Evolutionary conservation across 2,329 filamentous ascomycete species (phyloP).

Genomic region (Microcyclosporella mali): DNA sequence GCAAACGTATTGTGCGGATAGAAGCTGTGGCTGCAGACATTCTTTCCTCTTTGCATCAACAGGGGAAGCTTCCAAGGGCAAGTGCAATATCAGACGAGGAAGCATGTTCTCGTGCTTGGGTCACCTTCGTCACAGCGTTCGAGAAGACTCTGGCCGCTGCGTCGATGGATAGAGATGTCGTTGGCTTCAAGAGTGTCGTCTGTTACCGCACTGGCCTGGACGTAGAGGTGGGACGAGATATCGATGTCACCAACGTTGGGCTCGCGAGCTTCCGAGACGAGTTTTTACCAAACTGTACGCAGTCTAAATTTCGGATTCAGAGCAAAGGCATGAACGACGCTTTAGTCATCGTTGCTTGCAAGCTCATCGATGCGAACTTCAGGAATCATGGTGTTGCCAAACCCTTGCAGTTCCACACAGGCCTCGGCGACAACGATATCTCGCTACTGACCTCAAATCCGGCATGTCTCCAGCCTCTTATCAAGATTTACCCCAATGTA

Average conservation of each 20-base stretch:
- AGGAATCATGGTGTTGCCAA: conserved; percentile 49
- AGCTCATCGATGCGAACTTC: conserved; percentile 47
- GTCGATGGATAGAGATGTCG: conserved; percentile 61
- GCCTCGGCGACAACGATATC: conserved; percentile 74
- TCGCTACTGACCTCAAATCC: conserved; percentile 64
- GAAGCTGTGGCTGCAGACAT: conserved; percentile 64
- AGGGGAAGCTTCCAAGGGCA: conserved; percentile 25
- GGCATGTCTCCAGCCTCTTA: conserved; percentile 66
- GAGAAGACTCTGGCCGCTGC: conserved; percentile 49
- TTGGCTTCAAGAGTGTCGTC: conserved; percentile 75
- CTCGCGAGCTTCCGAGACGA: conserved; percentile 33
- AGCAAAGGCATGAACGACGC: conserved; percentile 62
- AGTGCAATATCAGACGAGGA: conserved; percentile 27
- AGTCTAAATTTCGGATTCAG: conserved; percentile 49
- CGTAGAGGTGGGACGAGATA: conserved; percentile 48
- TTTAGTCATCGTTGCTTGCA: conserved; percentile 59
- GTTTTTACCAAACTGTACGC: conserved; percentile 36
- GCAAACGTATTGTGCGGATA: conserved; percentile 70
- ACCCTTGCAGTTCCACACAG: conserved; percentile 78
- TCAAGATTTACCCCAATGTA: conserved; percentile 61
- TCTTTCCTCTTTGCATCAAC: conserved; percentile 42
- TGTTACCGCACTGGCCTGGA: conserved; percentile 73
- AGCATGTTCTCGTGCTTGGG: conserved; percentile 31
- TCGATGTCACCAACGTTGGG: conserved; percentile 27
- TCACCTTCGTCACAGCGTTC: conserved; percentile 46